Conservation (phyloP, 2,329 filamentous ascomycete species). For the Scopulariopsis brevicaulis region DNA sequence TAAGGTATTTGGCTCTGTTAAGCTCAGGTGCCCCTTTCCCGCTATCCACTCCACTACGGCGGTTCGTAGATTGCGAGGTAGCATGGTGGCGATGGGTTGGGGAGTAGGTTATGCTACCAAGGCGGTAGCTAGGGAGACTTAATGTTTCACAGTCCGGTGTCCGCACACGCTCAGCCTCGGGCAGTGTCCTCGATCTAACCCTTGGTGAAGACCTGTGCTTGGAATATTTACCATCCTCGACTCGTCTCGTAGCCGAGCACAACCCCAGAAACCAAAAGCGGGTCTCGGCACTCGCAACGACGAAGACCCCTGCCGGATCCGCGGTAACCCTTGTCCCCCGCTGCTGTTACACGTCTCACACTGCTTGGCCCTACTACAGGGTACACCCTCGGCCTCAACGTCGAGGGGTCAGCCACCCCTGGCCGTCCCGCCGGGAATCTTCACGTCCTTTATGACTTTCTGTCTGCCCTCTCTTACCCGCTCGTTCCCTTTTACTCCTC, state of each 20-base stretch:
- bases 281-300: background rate
- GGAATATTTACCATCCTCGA: too few species aligned
- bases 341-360: constrained; percentile 2
- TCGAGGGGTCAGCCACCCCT: background rate
- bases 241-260: background rate
- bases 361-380: background rate
- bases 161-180: background rate
- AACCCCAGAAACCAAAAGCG: background rate
- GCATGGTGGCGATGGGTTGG: background rate
- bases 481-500: constrained; percentile 9
- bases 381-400: background rate
- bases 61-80: too few species aligned
- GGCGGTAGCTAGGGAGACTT: background rate
- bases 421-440: background rate
- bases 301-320: background rate
- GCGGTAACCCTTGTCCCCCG: background rate
- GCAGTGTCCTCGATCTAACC: background rate
- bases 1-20: too few species aligned
- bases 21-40: too few species aligned
- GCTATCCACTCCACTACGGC: too few species aligned
- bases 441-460: constrained; percentile 5
- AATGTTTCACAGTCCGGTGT: background rate
- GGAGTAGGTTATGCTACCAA: background rate
- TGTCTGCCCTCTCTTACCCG: background rate
- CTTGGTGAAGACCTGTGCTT: background rate